These are phyloP conservation scores for Metarhizium humberi DNA, from an alignment of 2,329 filamentous ascomycete genomes.

Conservation along the genomic window DNA sequence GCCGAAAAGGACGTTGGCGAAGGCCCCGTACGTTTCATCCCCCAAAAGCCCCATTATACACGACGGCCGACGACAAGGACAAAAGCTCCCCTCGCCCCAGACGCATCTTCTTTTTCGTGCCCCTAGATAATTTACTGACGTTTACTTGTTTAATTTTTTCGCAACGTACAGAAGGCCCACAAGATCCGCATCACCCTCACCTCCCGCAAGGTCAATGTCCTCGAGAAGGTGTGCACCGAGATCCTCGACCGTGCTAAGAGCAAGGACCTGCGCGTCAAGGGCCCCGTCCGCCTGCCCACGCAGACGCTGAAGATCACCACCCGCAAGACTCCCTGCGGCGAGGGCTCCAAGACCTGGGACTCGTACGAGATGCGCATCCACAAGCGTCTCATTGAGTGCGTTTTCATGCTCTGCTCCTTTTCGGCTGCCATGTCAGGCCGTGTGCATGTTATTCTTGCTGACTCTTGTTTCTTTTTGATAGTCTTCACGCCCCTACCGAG, in stretches of 20 bases:
- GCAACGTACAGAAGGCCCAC: slow-evolving; percentile 65
- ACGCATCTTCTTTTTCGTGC: no score
- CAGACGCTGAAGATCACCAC: slow-evolving; percentile 96
- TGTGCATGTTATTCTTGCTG: slow-evolving; percentile 1
- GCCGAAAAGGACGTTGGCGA: slow-evolving; percentile 89
- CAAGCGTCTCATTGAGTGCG: slow-evolving; percentile 92
- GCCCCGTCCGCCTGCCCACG: slow-evolving; percentile 93
- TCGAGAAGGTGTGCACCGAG: slow-evolving; percentile 97
- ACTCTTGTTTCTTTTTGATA: slow-evolving; percentile 22
- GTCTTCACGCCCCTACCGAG: slow-evolving; percentile 94
- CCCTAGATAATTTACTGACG: no score
- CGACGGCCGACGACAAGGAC: no score
- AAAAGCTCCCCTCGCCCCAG: not conserved
- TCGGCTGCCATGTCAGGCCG: no score
- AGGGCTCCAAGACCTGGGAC: slow-evolving; percentile 99
- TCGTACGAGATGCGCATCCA: slow-evolving; percentile 98
- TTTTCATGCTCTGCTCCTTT: slow-evolving; percentile 13
- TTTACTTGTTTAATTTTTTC: no score
- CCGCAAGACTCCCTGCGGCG: slow-evolving; percentile 98
- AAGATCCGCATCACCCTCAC: slow-evolving; percentile 98
- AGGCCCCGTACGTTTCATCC: slow-evolving; percentile 55
- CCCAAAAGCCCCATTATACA: not conserved
- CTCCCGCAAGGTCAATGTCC: slow-evolving; percentile 84
- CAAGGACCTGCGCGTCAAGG: slow-evolving; percentile 98
- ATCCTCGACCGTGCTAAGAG: slow-evolving; percentile 96